Conservation (phyloP, 2,329 filamentous ascomycete genomes). For the Xylaria sp. region DNA sequence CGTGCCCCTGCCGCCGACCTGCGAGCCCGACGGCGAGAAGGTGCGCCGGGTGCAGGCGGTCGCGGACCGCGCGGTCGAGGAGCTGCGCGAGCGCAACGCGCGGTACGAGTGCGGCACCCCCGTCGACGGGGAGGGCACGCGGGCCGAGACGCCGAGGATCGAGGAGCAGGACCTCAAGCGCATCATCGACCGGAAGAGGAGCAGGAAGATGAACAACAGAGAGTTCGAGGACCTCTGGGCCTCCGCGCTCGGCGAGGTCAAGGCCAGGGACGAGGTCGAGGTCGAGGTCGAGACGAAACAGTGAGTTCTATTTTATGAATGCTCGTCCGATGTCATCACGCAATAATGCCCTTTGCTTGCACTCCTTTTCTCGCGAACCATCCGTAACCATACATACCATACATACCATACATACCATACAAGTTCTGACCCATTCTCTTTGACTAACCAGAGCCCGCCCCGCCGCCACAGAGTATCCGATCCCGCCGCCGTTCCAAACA, state of each 20-base stretch:
- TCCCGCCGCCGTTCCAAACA: conserved; percentile 63
- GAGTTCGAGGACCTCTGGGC: conserved; percentile 92
- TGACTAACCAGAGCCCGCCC: conserved; percentile 85
- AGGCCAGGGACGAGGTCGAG: conserved; percentile 62
- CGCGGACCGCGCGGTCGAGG: conserved; percentile 83
- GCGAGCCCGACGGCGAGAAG: conserved; percentile 93
- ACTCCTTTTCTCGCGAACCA: conserved; percentile 19
- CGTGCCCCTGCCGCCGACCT: conserved; percentile 84
- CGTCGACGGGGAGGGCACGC: conserved; percentile 61
- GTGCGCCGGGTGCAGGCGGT: conserved; percentile 84
- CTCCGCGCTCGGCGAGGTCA: conserved; percentile 73
- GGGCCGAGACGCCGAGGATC: conserved; percentile 59
- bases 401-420: conserved; percentile 24
- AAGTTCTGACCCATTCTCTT: conserved; percentile 58
- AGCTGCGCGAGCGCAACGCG: conserved; percentile 81
- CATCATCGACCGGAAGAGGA: conserved; percentile 73
- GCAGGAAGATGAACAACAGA: conserved; percentile 79
- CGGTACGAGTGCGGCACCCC: conserved; percentile 88
- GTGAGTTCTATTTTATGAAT: conserved; percentile 38
- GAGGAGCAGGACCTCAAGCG: conserved; percentile 77
- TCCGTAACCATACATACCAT: conserved; percentile 26
- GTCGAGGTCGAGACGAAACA: conserved; percentile 56
- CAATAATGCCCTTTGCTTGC: conserved; percentile 14
- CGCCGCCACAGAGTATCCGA: conserved; percentile 71
- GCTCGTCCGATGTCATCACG: conserved; percentile 32